phyloP scores from a whole-genome alignment of 495 filamentous ascomycete genomes.

The Ramalina peruviana region DNA sequence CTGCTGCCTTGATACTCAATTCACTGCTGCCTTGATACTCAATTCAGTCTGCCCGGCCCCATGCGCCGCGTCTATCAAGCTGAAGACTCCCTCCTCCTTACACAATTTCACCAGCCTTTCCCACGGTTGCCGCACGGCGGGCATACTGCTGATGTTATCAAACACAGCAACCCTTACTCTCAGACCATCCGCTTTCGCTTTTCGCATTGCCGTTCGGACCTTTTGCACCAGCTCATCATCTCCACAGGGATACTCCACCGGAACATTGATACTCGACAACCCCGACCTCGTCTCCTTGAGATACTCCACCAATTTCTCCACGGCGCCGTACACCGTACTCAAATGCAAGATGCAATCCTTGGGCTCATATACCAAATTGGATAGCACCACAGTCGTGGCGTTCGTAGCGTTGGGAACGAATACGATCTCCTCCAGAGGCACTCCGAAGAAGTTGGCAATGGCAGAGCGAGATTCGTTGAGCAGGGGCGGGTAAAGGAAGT shows the following conservation, averaged over 20 bases:
- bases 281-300: conserved; percentile 40
- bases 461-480: conserved; percentile 50
- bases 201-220: background rate
- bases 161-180: conserved; percentile 37
- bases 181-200: background rate
- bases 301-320: conserved; percentile 55
- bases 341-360: conserved; percentile 56
- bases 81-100: conserved; percentile 31
- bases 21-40: conserved; percentile 43
- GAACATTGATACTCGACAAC: conserved; percentile 26
- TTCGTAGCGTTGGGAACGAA: conserved; percentile 73
- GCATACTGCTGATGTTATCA: conserved; percentile 50
- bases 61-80: conserved; percentile 10
- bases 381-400: conserved; percentile 66
- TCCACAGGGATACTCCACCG: conserved; percentile 37
- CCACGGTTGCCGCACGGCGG: conserved; percentile 52
- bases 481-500: conserved; percentile 40
- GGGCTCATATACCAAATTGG: conserved; percentile 46
- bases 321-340: conserved; percentile 61
- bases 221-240: conserved; percentile 4
- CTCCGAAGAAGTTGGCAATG: conserved; percentile 49
- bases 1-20: no score
- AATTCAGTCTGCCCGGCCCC: conserved; percentile 47
- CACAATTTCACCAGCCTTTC: conserved; percentile 40
- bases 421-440: conserved; percentile 45